Percentiles rank a stretch among this genome's conserved stretches.
Evolutionary conservation across 2,329 filamentous ascomycete species (phyloP).

Genomic region (Phialocephala subalpina): DNA sequence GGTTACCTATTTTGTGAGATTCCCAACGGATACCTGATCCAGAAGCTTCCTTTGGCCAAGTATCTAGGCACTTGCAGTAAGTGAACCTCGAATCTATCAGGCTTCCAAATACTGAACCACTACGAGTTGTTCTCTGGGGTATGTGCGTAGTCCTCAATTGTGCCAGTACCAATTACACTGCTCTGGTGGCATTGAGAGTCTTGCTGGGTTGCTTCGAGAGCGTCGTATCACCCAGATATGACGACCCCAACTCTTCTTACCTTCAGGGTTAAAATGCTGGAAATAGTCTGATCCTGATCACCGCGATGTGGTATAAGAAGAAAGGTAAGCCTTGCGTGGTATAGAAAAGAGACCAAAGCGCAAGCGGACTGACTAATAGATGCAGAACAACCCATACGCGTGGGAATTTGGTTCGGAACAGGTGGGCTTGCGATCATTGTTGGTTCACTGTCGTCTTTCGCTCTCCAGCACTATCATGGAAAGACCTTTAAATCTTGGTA

Average conservation of each 20-base stretch:
- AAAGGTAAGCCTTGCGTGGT: neutral
- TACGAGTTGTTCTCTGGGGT: neutral
- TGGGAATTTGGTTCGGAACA: neutral
- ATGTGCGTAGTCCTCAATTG: neutral
- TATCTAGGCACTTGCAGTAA: neutral
- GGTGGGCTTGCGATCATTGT: neutral
- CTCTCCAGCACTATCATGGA: neutral
- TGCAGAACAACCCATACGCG: neutral
- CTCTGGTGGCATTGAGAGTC: neutral
- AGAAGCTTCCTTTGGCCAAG: neutral
- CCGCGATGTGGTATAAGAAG: constrained; percentile 2
- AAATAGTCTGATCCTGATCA: neutral
- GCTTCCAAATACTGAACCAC: neutral
- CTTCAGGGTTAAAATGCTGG: neutral
- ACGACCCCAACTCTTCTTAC: neutral
- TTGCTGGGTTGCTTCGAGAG: neutral
- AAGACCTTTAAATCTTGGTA: constrained; percentile 4
- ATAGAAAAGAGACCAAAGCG: neutral
- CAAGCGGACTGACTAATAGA: neutral
- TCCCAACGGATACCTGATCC: neutral
- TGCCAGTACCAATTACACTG: neutral
- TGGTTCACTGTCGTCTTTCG: neutral
- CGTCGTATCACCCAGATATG: neutral
- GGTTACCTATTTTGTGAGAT: neutral
- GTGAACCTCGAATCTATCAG: neutral